These are phyloP conservation scores for Cicer bijugum DNA, from an alignment of 306 rosid species.

Conservation along the genomic window DNA sequence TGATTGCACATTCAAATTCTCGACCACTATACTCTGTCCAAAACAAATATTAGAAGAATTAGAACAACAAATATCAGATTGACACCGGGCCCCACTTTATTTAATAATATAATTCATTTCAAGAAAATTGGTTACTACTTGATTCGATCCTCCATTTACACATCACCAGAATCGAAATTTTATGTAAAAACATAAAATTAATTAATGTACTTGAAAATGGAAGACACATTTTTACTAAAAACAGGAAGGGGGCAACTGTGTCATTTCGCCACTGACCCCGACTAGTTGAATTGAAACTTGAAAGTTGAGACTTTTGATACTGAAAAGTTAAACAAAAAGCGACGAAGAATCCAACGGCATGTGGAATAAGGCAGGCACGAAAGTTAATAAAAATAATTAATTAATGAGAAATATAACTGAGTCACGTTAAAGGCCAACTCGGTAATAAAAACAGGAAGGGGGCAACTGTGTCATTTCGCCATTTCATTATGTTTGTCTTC, in stretches of 20 bases:
- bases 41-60: neutral
- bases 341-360: neutral
- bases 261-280: neutral
- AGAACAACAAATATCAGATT: neutral
- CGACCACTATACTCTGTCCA: conserved; percentile 67
- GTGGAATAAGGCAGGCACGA: neutral
- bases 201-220: neutral
- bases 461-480: no score
- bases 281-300: conserved; percentile 1
- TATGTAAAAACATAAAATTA: neutral
- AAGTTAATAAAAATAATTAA: neutral
- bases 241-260: neutral
- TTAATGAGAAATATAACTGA: neutral
- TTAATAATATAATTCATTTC: neutral
- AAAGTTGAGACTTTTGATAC: conserved; percentile 11
- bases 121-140: neutral
- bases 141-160: neutral
- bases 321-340: conserved; percentile 16
- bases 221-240: neutral
- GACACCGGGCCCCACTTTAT: neutral
- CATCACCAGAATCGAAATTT: neutral
- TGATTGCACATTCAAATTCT: conserved; percentile 74
- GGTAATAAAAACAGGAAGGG: no score
- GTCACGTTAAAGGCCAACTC: neutral
- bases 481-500: no score